Evolutionary conservation across 2,329 filamentous ascomycete species (phyloP).

Genomic region (Fusarium ambrosium): DNA sequence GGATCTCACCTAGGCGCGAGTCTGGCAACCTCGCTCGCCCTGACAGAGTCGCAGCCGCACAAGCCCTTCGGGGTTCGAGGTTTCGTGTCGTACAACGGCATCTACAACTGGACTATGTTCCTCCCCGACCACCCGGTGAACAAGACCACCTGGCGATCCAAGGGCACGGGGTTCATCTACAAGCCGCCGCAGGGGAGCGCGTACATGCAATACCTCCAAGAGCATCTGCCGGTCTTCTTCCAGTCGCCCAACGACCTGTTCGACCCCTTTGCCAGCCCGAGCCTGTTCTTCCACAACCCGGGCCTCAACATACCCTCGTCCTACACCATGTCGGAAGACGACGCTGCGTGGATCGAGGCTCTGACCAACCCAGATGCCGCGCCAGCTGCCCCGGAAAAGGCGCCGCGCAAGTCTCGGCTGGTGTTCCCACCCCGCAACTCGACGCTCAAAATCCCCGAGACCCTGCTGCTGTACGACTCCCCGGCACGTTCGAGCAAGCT

Average conservation of each 20-base stretch:
- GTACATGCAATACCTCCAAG: conserved; percentile 54
- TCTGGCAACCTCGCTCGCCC: conserved; percentile 67
- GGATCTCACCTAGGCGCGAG: conserved; percentile 71
- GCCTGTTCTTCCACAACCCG: conserved; percentile 69
- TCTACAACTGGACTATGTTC: conserved; percentile 76
- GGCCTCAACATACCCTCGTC: conserved; percentile 61
- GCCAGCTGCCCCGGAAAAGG: conserved; percentile 31
- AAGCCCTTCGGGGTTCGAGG: conserved; percentile 64
- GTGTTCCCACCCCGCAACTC: conserved; percentile 63
- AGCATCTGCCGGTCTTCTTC: conserved; percentile 61
- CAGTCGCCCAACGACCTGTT: conserved; percentile 63
- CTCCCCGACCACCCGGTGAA: conserved; percentile 66
- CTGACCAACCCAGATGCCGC: conserved; percentile 39
- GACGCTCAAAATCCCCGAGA: conserved; percentile 63
- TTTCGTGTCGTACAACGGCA: conserved; percentile 69
- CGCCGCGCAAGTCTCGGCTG: conserved; percentile 58
- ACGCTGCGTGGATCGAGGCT: conserved; percentile 44
- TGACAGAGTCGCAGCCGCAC: conserved; percentile 66
- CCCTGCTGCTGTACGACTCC: conserved; percentile 62
- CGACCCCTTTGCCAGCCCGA: conserved; percentile 71
- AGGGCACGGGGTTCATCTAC: conserved; percentile 25
- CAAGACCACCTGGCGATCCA: conserved; percentile 34
- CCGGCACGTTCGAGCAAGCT: conserved; percentile 23
- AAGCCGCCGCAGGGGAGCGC: conserved; percentile 48
- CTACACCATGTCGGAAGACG: conserved; percentile 55